Percentiles rank a stretch among this genome's conserved stretches.
Evolutionary conservation across 768 basidiomycete species (phyloP).

Genomic region (Suillus occidentalis): DNA sequence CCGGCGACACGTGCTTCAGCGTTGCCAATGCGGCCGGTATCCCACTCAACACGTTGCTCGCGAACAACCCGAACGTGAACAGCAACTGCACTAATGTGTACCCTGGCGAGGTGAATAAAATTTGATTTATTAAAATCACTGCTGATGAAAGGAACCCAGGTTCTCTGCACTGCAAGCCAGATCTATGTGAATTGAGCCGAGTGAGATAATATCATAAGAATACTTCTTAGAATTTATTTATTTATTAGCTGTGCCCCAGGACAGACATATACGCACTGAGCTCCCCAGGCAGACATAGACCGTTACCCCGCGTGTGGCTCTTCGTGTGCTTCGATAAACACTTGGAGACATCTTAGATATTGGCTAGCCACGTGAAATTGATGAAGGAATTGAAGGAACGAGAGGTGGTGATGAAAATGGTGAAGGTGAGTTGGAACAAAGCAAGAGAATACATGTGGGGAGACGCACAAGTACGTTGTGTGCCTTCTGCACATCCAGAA

Average conservation of each 20-base stretch:
- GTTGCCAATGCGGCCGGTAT: conserved; percentile 46
- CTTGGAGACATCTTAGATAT: conserved; percentile 56
- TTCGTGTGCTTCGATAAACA: conserved; percentile 45
- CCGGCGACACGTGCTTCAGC: conserved; percentile 50
- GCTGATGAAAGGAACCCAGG: conserved; percentile 2
- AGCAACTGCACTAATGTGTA: conserved; percentile 53
- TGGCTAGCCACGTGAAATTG: neutral
- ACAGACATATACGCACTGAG: conserved; percentile 12
- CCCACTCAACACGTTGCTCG: conserved; percentile 43
- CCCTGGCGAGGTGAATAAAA: conserved; percentile 49
- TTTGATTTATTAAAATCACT: neutral
- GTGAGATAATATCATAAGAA: neutral
- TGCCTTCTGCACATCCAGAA: conserved; percentile 54
- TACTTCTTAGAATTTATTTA: neutral
- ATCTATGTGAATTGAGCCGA: neutral
- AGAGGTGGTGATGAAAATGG: neutral
- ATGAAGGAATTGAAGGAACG: neutral
- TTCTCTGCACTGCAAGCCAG: conserved; percentile 26
- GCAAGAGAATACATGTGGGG: neutral
- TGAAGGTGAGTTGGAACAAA: neutral
- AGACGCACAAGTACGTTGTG: neutral
- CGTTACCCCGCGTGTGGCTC: conserved; percentile 47
- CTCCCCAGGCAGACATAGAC: conserved; percentile 4
- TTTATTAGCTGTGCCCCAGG: no score
- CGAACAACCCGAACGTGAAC: conserved; percentile 69